Evolutionary conservation across 192 early-diverging fungal species (phyloP).

Genomic region (Linnemannia exigua): DNA sequence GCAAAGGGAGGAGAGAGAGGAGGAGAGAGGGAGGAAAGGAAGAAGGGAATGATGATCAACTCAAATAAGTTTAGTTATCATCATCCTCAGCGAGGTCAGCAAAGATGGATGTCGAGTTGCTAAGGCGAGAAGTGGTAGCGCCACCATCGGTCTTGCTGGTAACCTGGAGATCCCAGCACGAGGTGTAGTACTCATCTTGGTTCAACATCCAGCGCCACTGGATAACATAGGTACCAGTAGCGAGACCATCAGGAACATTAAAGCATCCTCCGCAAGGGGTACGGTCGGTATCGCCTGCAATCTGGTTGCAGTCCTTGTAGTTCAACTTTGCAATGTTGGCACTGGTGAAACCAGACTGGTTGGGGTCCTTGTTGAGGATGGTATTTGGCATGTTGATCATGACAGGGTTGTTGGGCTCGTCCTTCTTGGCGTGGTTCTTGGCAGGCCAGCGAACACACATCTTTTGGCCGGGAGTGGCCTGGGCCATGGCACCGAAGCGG

Average conservation of each 20-base stretch:
- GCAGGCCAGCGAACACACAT: conserved; percentile 55
- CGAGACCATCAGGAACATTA: conserved; percentile 6
- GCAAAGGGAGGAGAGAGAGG: background rate
- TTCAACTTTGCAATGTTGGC: conserved; percentile 42
- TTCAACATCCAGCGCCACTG: conserved; percentile 57
- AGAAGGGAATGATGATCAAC: background rate
- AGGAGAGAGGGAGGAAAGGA: background rate
- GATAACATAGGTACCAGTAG: conserved; percentile 42
- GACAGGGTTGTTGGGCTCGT: conserved; percentile 29
- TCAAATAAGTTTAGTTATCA: background rate
- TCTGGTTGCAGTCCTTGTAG: conserved; percentile 47
- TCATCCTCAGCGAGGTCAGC: conserved; percentile 24
- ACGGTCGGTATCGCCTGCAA: conserved; percentile 28
- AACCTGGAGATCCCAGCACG: conserved; percentile 51
- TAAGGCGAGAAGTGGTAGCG: background rate
- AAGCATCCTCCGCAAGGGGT: conserved; percentile 56
- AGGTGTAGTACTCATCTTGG: conserved; percentile 46
- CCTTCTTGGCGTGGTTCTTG: conserved; percentile 46
- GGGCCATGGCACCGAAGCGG: conserved; percentile 35
- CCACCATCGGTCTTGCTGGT: background rate
- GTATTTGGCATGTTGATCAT: conserved; percentile 43
- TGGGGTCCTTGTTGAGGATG: conserved; percentile 31
- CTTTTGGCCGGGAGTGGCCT: conserved; percentile 15
- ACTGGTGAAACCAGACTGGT: conserved; percentile 16
- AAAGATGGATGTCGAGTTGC: conserved; percentile 11